These are phyloP conservation scores for Ormosia emarginata DNA, from an alignment of 306 rosid species.

Conservation along the genomic window DNA sequence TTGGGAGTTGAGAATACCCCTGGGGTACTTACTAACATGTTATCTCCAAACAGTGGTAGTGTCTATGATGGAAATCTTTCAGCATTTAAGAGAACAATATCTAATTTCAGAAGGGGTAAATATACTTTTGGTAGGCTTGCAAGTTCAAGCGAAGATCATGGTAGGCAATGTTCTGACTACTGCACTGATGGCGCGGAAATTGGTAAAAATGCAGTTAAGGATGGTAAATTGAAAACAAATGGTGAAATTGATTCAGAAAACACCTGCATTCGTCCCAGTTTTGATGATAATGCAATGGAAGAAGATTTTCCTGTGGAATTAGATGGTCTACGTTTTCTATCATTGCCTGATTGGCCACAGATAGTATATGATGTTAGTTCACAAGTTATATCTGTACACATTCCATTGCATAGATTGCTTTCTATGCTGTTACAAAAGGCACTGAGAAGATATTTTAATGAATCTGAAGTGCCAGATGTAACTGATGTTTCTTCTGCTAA, in stretches of 20 bases:
- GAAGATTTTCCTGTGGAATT: slow-evolving; percentile 52
- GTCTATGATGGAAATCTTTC: slow-evolving; percentile 54
- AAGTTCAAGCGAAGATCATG: slow-evolving; percentile 61
- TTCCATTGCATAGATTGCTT: slow-evolving; percentile 83
- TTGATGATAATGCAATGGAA: slow-evolving; percentile 54
- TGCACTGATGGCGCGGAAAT: slow-evolving; percentile 30
- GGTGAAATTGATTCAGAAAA: slow-evolving; percentile 43
- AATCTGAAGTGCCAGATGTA: slow-evolving; percentile 41
- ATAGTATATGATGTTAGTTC: slow-evolving; percentile 82
- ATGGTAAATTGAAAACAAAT: slow-evolving; percentile 30
- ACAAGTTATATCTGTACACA: slow-evolving; percentile 82
- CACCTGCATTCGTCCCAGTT: slow-evolving; percentile 22
- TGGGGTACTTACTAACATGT: slow-evolving; percentile 37
- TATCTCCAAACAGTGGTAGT: slow-evolving; percentile 40
- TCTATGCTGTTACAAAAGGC: slow-evolving; percentile 82
- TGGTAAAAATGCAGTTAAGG: slow-evolving; percentile 34
- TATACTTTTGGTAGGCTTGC: slow-evolving; percentile 56
- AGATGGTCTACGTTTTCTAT: slow-evolving; percentile 54
- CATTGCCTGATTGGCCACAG: slow-evolving; percentile 81
- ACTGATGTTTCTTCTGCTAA: slow-evolving; percentile 36
- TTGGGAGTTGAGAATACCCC: slow-evolving; percentile 57
- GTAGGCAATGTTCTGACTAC: slow-evolving; percentile 31
- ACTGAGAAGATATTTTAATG: slow-evolving; percentile 65
- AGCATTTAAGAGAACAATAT: slow-evolving; percentile 54
- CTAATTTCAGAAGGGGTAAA: slow-evolving; percentile 61